Evolutionary conservation across 768 basidiomycete species (phyloP).

Genomic region (Lactarius trivialis): DNA sequence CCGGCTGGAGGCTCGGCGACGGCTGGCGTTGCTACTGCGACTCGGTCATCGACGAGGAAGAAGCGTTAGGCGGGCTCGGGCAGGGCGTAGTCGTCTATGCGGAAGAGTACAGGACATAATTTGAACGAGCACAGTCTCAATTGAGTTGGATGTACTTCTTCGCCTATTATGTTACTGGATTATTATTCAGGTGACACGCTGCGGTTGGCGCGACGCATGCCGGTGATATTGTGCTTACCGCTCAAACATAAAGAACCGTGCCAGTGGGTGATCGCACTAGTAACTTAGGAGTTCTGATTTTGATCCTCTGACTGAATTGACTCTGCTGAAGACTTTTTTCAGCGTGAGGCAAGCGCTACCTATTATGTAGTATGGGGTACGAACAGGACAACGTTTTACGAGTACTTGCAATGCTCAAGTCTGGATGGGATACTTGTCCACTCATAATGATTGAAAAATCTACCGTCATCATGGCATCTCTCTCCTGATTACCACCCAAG

Average conservation of each 20-base stretch:
- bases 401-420: slow-evolving; percentile 5
- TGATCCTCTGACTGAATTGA: background rate
- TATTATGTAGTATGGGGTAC: background rate
- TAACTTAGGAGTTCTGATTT: background rate
- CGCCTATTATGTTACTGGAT: background rate
- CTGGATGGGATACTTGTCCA: background rate
- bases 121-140: background rate
- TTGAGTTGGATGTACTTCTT: background rate
- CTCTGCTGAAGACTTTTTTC: slow-evolving; percentile 10
- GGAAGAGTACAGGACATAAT: background rate
- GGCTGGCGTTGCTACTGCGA: slow-evolving; percentile 18
- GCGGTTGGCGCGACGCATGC: background rate
- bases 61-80: slow-evolving; percentile 3
- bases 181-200: background rate
- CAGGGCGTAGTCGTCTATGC: background rate
- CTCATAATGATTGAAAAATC: no score
- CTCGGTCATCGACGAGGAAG: slow-evolving; percentile 15
- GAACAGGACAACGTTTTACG: background rate
- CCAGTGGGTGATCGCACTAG: background rate
- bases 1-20: slow-evolving; percentile 20
- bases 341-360: slow-evolving; percentile 5
- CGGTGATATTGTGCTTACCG: no score
- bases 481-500: background rate
- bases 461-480: no score
- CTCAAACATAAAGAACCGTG: background rate